Evolutionary conservation across 257 asterid species (phyloP).

Genomic region (Solanum tacnaense): DNA sequence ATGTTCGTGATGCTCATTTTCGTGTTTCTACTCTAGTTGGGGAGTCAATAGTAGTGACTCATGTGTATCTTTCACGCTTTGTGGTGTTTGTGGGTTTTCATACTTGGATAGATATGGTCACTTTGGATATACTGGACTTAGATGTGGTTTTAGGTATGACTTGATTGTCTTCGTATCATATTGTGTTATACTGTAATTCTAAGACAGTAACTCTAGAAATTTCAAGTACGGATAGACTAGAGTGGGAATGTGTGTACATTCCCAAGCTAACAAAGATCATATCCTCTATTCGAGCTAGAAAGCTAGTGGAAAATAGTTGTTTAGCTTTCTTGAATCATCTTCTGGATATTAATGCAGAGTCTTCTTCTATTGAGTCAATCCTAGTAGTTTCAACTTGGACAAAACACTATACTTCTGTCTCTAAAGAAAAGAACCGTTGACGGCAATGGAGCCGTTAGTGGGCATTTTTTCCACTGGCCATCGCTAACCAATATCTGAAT

Average conservation of each 20-base stretch:
- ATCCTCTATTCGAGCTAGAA: background rate
- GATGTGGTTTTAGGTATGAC: background rate
- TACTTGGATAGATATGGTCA: background rate
- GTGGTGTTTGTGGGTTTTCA: background rate
- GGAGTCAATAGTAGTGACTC: background rate
- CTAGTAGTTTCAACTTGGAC: background rate
- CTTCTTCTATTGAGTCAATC: background rate
- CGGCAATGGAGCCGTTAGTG: too few relatives aligned
- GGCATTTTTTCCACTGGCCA: background rate
- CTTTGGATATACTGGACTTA: background rate
- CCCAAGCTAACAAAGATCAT: background rate
- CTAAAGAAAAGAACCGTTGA: background rate
- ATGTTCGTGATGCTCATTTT: background rate
- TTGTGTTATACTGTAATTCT: background rate
- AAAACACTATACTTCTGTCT: background rate
- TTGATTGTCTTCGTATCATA: background rate
- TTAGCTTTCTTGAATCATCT: background rate
- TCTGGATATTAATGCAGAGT: background rate
- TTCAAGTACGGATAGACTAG: background rate
- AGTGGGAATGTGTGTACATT: background rate
- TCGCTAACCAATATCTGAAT: too few relatives aligned
- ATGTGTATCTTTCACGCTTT: background rate
- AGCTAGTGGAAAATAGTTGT: background rate
- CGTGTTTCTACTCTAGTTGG: background rate
- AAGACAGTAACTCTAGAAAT: background rate